A percentile compares a stretch with the other conserved stretches of the same genome.
Evolutionary conservation across 2,329 filamentous ascomycete genomes (phyloP).

Genomic region (Pseudogymnoascus sp.): DNA sequence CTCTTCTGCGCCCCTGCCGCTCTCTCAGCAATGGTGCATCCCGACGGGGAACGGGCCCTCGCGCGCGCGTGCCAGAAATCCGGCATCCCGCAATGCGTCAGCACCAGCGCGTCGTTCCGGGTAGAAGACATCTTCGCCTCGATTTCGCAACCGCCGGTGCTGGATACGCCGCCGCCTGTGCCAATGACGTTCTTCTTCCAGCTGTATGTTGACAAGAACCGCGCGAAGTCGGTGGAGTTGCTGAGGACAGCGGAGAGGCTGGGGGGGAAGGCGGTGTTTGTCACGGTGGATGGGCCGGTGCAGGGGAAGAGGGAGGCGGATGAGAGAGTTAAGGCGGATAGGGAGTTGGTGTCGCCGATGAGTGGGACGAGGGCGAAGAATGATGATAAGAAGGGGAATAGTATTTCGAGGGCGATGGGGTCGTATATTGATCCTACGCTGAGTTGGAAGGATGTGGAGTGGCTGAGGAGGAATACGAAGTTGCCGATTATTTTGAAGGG

Average conservation of each 20-base stretch:
- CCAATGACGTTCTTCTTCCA: constrained; percentile 45
- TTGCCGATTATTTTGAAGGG: constrained; percentile 58
- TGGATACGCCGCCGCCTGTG: constrained; percentile 15
- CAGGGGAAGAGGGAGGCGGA: constrained; percentile 45
- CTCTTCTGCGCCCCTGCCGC: constrained; percentile 57
- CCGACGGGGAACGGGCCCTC: constrained; percentile 53
- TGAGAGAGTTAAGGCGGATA: constrained; percentile 38
- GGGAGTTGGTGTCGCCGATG: constrained; percentile 39
- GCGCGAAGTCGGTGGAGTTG: constrained; percentile 41
- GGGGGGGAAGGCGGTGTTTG: constrained; percentile 44
- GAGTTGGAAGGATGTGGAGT: constrained; percentile 56
- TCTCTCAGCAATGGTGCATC: constrained; percentile 54
- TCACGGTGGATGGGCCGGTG: constrained; percentile 51
- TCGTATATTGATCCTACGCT: constrained; percentile 48
- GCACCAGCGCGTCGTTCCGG: constrained; percentile 52
- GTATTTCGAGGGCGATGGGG: constrained; percentile 47
- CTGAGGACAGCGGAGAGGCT: constrained; percentile 37
- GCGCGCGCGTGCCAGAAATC: constrained; percentile 41
- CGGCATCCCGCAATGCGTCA: constrained; percentile 51
- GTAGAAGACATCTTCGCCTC: constrained; percentile 41
- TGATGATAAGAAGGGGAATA: constrained; percentile 44
- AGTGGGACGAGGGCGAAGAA: constrained; percentile 40
- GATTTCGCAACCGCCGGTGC: constrained; percentile 16
- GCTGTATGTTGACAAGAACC: constrained; percentile 51
- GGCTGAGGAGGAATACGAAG: constrained; percentile 49